Percentiles rank a stretch among this genome's conserved stretches.
Evolutionary conservation across 768 basidiomycete species (phyloP).

Genomic region (Leccinum subgranulosum): DNA sequence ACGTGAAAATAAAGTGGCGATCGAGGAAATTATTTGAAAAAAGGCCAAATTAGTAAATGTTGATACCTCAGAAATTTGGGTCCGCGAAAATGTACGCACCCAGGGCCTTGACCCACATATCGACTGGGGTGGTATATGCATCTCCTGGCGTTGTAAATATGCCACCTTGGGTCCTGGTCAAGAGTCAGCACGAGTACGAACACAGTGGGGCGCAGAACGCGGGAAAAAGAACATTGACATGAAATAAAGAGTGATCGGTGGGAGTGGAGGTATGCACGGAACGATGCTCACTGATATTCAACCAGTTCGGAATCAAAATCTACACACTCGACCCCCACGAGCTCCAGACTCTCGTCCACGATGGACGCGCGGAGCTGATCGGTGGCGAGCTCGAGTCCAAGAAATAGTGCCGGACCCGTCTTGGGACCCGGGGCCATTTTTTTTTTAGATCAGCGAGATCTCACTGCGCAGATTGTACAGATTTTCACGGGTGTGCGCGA

Average conservation of each 20-base stretch:
- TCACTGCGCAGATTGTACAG: slow-evolving; percentile 4
- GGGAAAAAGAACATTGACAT: not conserved
- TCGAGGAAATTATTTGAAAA: slow-evolving; percentile 29
- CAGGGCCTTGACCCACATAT: slow-evolving; percentile 88
- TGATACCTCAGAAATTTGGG: slow-evolving; percentile 55
- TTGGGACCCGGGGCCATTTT: slow-evolving; percentile 35
- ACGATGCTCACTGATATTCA: slow-evolving; percentile 71
- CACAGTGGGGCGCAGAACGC: not conserved
- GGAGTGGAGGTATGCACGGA: slow-evolving; percentile 1
- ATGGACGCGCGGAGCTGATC: slow-evolving; percentile 83
- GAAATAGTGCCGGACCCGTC: slow-evolving; percentile 57
- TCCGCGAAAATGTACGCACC: slow-evolving; percentile 53
- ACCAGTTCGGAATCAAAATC: slow-evolving; percentile 79
- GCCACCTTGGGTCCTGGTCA: slow-evolving; percentile 73
- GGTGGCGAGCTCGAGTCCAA: slow-evolving; percentile 81
- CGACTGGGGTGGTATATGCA: slow-evolving; percentile 83
- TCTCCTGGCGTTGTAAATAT: slow-evolving; percentile 86
- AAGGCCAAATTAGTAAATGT: slow-evolving; percentile 34
- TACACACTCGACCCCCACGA: slow-evolving; percentile 77
- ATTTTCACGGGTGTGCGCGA: slow-evolving; percentile 1
- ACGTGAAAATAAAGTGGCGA: slow-evolving; percentile 31
- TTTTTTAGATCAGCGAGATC: slow-evolving; percentile 5
- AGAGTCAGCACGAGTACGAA: slow-evolving; percentile 18
- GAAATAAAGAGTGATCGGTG: not conserved
- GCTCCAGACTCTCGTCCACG: slow-evolving; percentile 78